A percentile compares a stretch with the other conserved stretches of the same genome.
These are phyloP conservation scores for Microsporum canis DNA, from an alignment of 2,329 filamentous ascomycete genomes.

Conservation along the genomic window DNA sequence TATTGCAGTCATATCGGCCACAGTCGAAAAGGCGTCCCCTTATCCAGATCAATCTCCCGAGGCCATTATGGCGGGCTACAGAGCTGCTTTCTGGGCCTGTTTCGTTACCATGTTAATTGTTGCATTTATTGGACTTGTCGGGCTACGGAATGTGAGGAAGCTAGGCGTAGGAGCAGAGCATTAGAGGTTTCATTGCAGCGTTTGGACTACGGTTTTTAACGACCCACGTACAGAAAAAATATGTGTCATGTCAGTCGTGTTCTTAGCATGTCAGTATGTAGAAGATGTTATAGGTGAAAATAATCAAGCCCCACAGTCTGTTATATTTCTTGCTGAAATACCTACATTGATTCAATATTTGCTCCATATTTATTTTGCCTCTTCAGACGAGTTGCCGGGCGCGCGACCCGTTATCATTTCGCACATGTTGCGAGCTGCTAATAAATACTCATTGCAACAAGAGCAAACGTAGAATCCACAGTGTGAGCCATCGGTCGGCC, in stretches of 20 bases:
- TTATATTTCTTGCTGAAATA: neutral
- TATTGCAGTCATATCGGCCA: slow-evolving; percentile 36
- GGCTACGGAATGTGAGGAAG: slow-evolving; percentile 8
- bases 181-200: neutral
- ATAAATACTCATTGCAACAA: no score
- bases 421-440: neutral
- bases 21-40: slow-evolving; percentile 3
- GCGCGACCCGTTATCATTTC: neutral
- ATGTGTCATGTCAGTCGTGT: no score
- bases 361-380: neutral
- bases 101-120: slow-evolving; percentile 11
- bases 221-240: no score
- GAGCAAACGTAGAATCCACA: no score
- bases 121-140: slow-evolving; percentile 8
- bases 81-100: slow-evolving; percentile 13
- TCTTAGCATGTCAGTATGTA: neutral
- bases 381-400: neutral
- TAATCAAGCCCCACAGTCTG: no score
- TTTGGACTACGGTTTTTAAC: neutral
- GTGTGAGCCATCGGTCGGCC: no score
- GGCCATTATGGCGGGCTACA: slow-evolving; percentile 12
- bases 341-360: neutral
- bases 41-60: slow-evolving; percentile 1
- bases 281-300: no score
- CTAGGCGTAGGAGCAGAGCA: neutral